Conservation (phyloP, 2,329 filamentous ascomycete genomes). For the Knufia fluminis region DNA sequence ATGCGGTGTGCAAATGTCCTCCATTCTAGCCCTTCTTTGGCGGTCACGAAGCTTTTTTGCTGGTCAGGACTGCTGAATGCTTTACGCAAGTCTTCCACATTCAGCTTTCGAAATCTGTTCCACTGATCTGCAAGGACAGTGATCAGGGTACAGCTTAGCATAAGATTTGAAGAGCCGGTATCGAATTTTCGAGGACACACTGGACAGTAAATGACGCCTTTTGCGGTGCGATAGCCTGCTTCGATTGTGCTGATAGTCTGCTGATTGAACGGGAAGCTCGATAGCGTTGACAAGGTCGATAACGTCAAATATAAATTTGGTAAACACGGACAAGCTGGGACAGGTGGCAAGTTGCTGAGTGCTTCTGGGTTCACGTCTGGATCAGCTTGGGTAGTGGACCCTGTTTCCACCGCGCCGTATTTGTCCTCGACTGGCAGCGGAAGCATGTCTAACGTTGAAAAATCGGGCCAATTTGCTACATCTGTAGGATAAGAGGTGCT, state of each 20-base stretch:
- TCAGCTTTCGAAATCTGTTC: constrained; percentile 31
- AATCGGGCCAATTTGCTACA: constrained; percentile 34
- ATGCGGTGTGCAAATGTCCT: constrained; percentile 25
- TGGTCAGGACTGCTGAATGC: constrained; percentile 25
- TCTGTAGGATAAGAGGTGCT: constrained; percentile 24
- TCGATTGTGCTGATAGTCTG: constrained; percentile 37
- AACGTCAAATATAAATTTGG: constrained; percentile 32
- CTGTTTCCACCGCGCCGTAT: neutral
- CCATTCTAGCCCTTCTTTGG: constrained; percentile 24
- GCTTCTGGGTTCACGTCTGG: constrained; percentile 11
- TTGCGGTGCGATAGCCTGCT: constrained; percentile 34
- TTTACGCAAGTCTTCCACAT: constrained; percentile 30
- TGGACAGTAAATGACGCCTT: constrained; percentile 34
- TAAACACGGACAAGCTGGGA: constrained; percentile 22
- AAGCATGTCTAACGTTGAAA: constrained; percentile 26
- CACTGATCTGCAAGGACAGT: constrained; percentile 37
- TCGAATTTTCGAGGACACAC: constrained; percentile 34
- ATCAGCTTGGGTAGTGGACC: neutral
- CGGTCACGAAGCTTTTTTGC: constrained; percentile 7
- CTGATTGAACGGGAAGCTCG: constrained; percentile 34
- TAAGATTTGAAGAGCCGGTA: constrained; percentile 37
- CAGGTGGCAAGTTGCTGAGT: constrained; percentile 14
- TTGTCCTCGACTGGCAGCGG: constrained; percentile 17
- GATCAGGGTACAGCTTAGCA: constrained; percentile 37
- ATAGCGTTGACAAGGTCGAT: constrained; percentile 25